Base-by-base conservation (phyloP, 805 yeast genomes). In the Sugiyamaella qingdaonensis region DNA sequence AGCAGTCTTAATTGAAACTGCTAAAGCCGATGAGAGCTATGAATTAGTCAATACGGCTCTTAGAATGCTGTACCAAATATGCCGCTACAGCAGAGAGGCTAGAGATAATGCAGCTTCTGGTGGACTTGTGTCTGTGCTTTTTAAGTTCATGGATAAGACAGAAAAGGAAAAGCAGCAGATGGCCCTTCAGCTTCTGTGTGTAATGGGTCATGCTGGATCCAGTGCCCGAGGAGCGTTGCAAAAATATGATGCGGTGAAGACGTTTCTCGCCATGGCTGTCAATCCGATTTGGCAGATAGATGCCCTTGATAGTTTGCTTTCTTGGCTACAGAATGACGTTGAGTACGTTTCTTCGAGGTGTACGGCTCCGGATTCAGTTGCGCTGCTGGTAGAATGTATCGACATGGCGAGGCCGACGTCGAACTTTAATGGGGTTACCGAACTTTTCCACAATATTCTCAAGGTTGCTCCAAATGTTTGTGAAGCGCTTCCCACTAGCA, bases 211-310 rank as follows among this genome's bases (percentile, higher is more conserved):
- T 55, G 73, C 81, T 49, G 74, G 71, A 24, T 63, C 66, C 1
- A 61, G 61, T 18, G 76, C 78, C 14, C 64, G 78, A 52, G 58
- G 59, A 7, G 64, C 63, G 8, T 64, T 80, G 37, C 59, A 71
- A 61, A 67, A 66, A 42, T 58, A 72, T 50, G 71, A 72, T 21
- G 73, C 77, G 4, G 60, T 78, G 24, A 60, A 66, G 2, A 69
- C 65, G 9, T 61, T 79, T 54, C 66, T 72, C 35, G 64, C 67
- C 13, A 66, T 80, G 13, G 61, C 78, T 2, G 58, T 71, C 9
- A 83, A 81, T 58, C 76, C 80, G 0, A 78, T 79, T 58, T 80
- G 84, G 84, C 82, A 78, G 62, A 74, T 77, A 16, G 78, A 76
- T 61, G 79, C 83, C 1, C 68, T 78, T 55, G 82, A 80, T 29